Conservation (phyloP, 345 rosid species). For the Aurinia saxatilis region DNA sequence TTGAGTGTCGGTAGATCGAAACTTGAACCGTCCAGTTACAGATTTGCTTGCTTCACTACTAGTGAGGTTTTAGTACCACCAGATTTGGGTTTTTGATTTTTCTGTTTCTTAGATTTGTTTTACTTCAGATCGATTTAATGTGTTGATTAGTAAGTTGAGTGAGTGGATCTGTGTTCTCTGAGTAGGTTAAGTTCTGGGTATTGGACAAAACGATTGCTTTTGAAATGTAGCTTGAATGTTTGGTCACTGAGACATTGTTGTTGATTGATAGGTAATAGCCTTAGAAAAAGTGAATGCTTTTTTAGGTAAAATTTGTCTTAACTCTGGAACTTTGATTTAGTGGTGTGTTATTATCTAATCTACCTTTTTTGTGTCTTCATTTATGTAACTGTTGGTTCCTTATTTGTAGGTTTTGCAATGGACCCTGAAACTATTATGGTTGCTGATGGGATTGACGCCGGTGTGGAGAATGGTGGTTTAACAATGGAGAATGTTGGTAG, state of each 20-base stretch:
- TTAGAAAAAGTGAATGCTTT: neutral
- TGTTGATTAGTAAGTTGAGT: neutral
- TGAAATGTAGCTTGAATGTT: constrained; percentile 12
- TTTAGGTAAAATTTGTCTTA: neutral
- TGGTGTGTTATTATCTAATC: neutral
- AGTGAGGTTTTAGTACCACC: constrained; percentile 19
- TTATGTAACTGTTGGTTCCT: neutral
- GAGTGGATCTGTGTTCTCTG: neutral
- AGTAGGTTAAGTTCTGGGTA: neutral
- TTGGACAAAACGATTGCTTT: neutral
- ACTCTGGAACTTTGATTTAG: too few relatives aligned
- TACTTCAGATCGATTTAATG: constrained; percentile 18
- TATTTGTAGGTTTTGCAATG: constrained; percentile 36
- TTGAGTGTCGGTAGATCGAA: constrained; percentile 30
- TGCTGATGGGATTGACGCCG: constrained; percentile 38
- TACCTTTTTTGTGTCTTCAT: neutral
- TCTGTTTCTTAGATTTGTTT: constrained; percentile 6
- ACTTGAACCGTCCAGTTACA: neutral
- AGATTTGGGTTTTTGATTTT: constrained; percentile 16
- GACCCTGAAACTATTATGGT: constrained; percentile 37
- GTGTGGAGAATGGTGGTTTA: constrained; percentile 45
- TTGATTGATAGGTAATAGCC: too few relatives aligned
- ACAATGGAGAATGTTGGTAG: constrained; percentile 26
- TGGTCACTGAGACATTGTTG: constrained; percentile 13
- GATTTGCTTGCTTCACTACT: constrained; percentile 17